Base-by-base conservation (phyloP, 352 stramenopile species). In the Phytopythium mirpurense region DNA sequence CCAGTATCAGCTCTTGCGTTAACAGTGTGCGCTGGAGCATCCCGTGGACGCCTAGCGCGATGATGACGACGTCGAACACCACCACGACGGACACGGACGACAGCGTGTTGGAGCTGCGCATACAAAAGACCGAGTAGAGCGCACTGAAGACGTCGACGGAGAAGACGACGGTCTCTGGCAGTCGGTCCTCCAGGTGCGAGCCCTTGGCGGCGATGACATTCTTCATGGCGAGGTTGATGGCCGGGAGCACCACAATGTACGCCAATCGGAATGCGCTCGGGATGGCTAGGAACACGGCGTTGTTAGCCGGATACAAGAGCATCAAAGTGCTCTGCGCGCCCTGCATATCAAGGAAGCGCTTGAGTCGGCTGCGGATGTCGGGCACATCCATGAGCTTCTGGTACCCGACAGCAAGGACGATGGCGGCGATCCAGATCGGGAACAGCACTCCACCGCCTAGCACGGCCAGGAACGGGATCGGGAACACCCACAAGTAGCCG, bases 141-240 rank as follows among this genome's bases (percentile, higher is more conserved):
- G 69, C 56, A 38, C 58, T 74, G 52, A 75, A 78, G 27, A 70
- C 48, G 16, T 78, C 66, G 44, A 78, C 51, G 2, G 54, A 66
- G 27, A 75, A 71, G 26, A 68, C 68, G 21, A 73, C 49, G 9
- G 57, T 62, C 34, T 72, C 65, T 0, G 68, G 64, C 2, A 74
- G 40, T 41, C 51, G 54, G 31, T 72, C 48, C 35, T 67, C 48
- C 11, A 60, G 37, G 35, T 75, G 59, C 3, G 51, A 61, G 19
- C 67, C 68, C 23, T 68, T 51, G 8, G 49, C 46, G 11, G 63
- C 69, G 36, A 75, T 48, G 5, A 75, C 31, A 23, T 68, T 68
- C 50, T 77, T 79, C n/a, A 83, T 48, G 0, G 45, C 18, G 12
- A 73, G 31, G 16, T 83, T 83, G 14, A 83, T 60, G 2, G 57